Conservation (phyloP, 495 filamentous ascomycete species). For the Wilcoxina mikolae region DNA sequence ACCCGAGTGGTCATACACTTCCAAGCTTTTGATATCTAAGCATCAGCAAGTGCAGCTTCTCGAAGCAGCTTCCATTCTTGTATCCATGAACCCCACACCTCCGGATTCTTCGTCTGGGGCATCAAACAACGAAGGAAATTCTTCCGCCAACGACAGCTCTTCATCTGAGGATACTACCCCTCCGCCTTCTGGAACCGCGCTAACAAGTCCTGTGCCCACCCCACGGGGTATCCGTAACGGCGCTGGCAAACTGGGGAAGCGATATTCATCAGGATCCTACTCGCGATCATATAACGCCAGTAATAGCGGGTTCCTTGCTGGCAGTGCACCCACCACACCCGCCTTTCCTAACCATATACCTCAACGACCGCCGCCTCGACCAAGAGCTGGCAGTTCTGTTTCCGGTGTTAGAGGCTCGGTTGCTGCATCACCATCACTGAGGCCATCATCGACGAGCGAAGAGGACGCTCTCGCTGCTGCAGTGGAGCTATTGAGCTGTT, state of each 20-base stretch:
- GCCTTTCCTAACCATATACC: conserved; percentile 21
- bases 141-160: conserved; percentile 29
- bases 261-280: conserved; percentile 23
- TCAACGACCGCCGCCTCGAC: conserved; percentile 28
- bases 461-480: conserved; percentile 74
- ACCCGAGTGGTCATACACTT: conserved; percentile 93
- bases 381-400: conserved; percentile 34
- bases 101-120: conserved; percentile 36
- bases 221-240: conserved; percentile 24
- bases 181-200: conserved; percentile 36
- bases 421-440: conserved; percentile 11
- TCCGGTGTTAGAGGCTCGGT: conserved; percentile 27
- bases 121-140: conserved; percentile 22
- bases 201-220: conserved; percentile 22
- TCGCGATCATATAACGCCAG: conserved; percentile 20
- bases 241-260: conserved; percentile 23
- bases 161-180: conserved; percentile 59
- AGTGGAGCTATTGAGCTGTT: conserved; percentile 76
- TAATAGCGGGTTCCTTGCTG: conserved; percentile 11
- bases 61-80: conserved; percentile 86
- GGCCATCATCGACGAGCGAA: conserved; percentile 36
- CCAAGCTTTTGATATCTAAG: conserved; percentile 96
- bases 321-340: conserved; percentile 28
- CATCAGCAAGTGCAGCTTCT: conserved; percentile 97
- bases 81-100: conserved; percentile 64